These are phyloP conservation scores for Hortaea sp. DNA, from an alignment of 2,329 filamentous ascomycete genomes.

Conservation along the genomic window DNA sequence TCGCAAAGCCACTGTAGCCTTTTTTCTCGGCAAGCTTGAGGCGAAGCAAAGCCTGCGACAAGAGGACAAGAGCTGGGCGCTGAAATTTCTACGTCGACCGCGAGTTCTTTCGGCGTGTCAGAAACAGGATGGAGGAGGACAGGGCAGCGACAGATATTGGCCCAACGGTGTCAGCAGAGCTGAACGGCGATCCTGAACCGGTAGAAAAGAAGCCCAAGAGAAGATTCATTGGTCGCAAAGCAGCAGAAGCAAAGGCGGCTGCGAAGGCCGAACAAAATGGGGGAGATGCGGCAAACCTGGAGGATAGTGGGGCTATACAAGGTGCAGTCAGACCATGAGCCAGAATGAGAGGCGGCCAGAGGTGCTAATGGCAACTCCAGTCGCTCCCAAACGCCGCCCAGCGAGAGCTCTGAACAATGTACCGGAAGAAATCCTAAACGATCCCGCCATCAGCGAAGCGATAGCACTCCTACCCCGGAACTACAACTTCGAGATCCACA, in stretches of 20 bases:
- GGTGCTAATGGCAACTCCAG: constrained; percentile 32
- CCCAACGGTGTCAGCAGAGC: constrained; percentile 56
- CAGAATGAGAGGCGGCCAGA: neutral
- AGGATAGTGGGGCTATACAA: constrained; percentile 58
- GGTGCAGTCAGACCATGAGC: constrained; percentile 26
- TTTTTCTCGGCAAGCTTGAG: too few species aligned
- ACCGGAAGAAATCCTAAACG: constrained; percentile 73
- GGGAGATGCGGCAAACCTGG: constrained; percentile 29
- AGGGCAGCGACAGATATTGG: constrained; percentile 60
- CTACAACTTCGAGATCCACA: constrained; percentile 97
- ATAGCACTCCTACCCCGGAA: constrained; percentile 83
- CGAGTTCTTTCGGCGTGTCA: too few species aligned
- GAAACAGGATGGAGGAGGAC: constrained; percentile 62
- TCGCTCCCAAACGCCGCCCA: constrained; percentile 59
- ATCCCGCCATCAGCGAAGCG: constrained; percentile 76
- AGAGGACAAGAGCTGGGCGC: too few species aligned
- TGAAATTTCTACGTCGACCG: too few species aligned
- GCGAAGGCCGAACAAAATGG: constrained; percentile 37
- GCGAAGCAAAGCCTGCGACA: too few species aligned
- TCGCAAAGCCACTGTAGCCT: too few species aligned
- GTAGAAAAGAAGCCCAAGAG: constrained; percentile 68
- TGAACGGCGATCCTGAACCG: constrained; percentile 39
- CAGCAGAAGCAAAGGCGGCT: constrained; percentile 54
- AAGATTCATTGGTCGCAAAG: constrained; percentile 76
- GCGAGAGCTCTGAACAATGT: constrained; percentile 85